Percentiles rank a stretch among this genome's conserved stretches.
These are phyloP conservation scores for Zea luxurians DNA, from an alignment of 176 grass and related monocot genomes.

Conservation along the genomic window DNA sequence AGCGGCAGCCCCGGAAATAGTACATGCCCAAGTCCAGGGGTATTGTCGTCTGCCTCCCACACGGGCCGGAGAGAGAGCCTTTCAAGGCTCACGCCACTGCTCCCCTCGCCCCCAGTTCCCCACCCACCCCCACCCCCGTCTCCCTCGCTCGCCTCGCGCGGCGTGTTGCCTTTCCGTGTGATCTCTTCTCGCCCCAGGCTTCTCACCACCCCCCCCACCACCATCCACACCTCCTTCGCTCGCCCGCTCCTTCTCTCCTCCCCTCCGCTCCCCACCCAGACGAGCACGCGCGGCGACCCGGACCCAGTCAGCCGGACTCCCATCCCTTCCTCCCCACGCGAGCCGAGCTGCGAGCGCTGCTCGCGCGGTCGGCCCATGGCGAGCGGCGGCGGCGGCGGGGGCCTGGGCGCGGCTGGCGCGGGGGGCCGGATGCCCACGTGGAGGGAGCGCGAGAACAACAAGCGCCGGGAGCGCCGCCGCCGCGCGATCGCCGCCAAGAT, in stretches of 20 bases:
- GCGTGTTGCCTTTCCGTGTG: no score
- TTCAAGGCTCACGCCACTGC: conserved; percentile 43
- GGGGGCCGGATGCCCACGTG: conserved; percentile 83
- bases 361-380: conserved; percentile 14
- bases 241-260: neutral
- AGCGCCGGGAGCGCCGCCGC: conserved; percentile 77
- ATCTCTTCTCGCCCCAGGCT: neutral
- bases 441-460: conserved; percentile 97
- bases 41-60: accelerated
- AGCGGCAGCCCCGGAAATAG: conserved; percentile 31
- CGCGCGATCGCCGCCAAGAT: conserved; percentile 96
- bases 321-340: neutral
- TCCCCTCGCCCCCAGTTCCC: conserved; percentile 15
- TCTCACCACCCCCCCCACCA: neutral
- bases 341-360: neutral
- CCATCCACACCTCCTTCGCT: neutral
- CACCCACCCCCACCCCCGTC: neutral
- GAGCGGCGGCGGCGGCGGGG: conserved; percentile 15
- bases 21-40: conserved; percentile 18
- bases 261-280: neutral
- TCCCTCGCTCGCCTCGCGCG: no score
- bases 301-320: neutral
- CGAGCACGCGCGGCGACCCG: neutral
- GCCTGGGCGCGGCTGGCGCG: conserved; percentile 24
- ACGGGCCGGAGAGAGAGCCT: neutral